phyloP scores from a whole-genome alignment of 2,329 filamentous ascomycete species.

The Seiridium cupressi region DNA sequence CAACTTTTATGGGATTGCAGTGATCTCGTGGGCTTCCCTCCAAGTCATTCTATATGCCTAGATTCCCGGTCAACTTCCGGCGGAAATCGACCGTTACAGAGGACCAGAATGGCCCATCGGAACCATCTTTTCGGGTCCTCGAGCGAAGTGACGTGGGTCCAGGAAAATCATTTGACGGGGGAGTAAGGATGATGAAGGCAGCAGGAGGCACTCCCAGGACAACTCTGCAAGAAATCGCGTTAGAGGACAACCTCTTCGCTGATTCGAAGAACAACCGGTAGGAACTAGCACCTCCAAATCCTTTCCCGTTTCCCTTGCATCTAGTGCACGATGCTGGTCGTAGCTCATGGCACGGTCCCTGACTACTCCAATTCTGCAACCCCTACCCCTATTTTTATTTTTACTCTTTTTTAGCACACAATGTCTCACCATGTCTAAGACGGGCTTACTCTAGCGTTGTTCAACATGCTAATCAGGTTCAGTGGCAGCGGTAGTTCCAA shows the following conservation, averaged over 20 bases:
- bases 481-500: slow-evolving; percentile 61
- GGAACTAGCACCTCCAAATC: slow-evolving; percentile 23
- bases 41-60: slow-evolving; percentile 54
- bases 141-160: slow-evolving; percentile 47
- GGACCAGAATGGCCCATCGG: slow-evolving; percentile 49
- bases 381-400: background rate
- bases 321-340: background rate
- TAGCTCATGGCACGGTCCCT: too few relatives aligned
- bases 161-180: slow-evolving; percentile 50
- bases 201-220: slow-evolving; percentile 36
- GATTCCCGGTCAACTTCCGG: slow-evolving; percentile 59
- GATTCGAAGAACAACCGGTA: slow-evolving; percentile 57
- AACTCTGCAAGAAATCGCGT: slow-evolving; percentile 34
- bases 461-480: slow-evolving; percentile 30
- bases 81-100: slow-evolving; percentile 59
- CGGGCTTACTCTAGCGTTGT: slow-evolving; percentile 31
- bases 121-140: slow-evolving; percentile 57
- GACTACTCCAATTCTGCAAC: background rate
- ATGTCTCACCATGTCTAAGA: slow-evolving; percentile 20
- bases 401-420: slow-evolving; percentile 9
- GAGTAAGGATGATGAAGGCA: slow-evolving; percentile 40
- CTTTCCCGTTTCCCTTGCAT: background rate
- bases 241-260: slow-evolving; percentile 57
- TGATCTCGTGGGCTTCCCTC: slow-evolving; percentile 10
- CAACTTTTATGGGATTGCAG: slow-evolving; percentile 7